Base-by-base conservation (phyloP, 2,329 filamentous ascomycete species). In the Colletotrichum karsti region DNA sequence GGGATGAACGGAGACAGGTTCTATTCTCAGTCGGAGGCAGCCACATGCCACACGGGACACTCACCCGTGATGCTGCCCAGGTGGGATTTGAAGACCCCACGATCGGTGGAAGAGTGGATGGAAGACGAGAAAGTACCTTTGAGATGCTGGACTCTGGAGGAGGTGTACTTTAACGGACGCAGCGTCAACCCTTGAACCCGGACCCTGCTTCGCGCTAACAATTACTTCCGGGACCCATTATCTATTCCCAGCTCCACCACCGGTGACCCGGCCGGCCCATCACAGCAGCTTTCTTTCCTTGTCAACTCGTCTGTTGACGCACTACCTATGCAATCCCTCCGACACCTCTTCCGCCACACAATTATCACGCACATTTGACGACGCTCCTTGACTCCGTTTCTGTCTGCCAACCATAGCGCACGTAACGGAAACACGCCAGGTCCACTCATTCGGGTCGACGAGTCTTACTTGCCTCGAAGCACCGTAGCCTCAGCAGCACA, bases 211-310 rank as follows among this genome's bases (percentile, higher is more conserved):
- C 33, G 6, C 12, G 53, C 35, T 44, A 42, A 18, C 55, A 26
- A 48, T 58, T 51, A 59, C 33, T 35, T 59, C 61, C 54, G 55
- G 51, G 35, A 30, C 28, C 62, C 55, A 50, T 37, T 20, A 35
- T 28, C 33, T 60, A 60, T 60, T 65, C 33, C 62, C 44, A 53
- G 33, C 33, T 15, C 46, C 44, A 41, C n/a, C n/a, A n/a, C n/a
- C n/a, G n/a, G n/a, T n/a, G n/a, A n/a, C 46, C 20, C 55, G 26
- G 22, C 33, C 53, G 28, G 33, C 53, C 33, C 35, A 6, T 30
- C 53, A 51, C 33, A 37, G 39, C 37, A 44, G 26, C 39, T 56
- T 39, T 35, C 41, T 41, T n/a, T 26, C 44, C 12, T 30, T 24
- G 24, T 35, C 20, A 26, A 33, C 30, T 22, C 46, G 50, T 57